A percentile compares a stretch with the other conserved stretches of the same genome.
These are phyloP conservation scores for Inga leiocalycina DNA, from an alignment of 306 rosid genomes.

Conservation along the genomic window DNA sequence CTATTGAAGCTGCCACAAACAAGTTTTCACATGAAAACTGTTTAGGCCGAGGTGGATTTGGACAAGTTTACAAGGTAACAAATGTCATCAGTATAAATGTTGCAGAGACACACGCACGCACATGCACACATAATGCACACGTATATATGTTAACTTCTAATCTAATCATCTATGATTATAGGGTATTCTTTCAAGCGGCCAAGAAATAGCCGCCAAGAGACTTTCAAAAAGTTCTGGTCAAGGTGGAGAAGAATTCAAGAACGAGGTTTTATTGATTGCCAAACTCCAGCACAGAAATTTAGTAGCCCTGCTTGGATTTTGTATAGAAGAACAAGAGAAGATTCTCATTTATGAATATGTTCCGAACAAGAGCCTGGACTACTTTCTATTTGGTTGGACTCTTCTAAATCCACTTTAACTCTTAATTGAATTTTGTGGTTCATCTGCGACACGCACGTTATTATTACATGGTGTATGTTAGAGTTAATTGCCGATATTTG, in stretches of 20 bases:
- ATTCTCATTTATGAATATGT: not conserved
- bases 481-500: too few relatives aligned
- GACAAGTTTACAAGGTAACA: too few relatives aligned
- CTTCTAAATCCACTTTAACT: not conserved
- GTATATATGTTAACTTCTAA: too few relatives aligned
- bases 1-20: too few relatives aligned
- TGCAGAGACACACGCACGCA: too few relatives aligned
- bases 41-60: too few relatives aligned
- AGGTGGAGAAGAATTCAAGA: not conserved
- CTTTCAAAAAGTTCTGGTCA: not conserved
- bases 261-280: not conserved
- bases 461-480: not conserved
- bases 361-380: not conserved
- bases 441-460: not conserved
- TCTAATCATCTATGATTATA: not conserved
- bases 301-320: not conserved
- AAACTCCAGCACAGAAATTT: not conserved
- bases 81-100: too few relatives aligned
- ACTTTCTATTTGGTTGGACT: not conserved
- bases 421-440: not conserved
- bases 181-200: not conserved
- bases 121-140: too few relatives aligned
- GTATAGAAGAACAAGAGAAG: not conserved
- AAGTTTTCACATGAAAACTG: too few relatives aligned
- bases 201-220: not conserved